phyloP scores from a whole-genome alignment of 441 rosid species.

The Breynia disticha region DNA sequence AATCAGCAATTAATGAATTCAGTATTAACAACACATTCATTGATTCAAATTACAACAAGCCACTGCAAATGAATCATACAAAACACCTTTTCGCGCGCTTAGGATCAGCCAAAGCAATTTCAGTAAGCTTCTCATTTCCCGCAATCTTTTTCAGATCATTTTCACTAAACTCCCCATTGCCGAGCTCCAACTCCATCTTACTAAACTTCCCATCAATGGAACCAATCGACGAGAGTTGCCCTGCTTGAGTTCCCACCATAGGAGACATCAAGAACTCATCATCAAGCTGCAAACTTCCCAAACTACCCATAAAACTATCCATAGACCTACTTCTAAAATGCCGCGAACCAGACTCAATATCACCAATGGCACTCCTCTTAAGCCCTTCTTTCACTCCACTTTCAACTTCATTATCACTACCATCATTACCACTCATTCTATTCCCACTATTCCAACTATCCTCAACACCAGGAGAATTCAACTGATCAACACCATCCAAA shows the following conservation, averaged over 20 bases:
- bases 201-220: constrained; percentile 26
- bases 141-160: constrained; percentile 39
- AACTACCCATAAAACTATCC: constrained; percentile 42
- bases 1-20: background rate
- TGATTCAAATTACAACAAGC: background rate
- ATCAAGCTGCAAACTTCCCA: constrained; percentile 17
- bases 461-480: constrained; percentile 46
- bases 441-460: constrained; percentile 48
- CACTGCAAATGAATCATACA: constrained; percentile 1
- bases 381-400: constrained; percentile 34
- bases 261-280: constrained; percentile 31
- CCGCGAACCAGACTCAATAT: constrained; percentile 29
- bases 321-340: constrained; percentile 48
- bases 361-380: constrained; percentile 41
- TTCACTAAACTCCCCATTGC: constrained; percentile 32
- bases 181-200: constrained; percentile 30
- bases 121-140: constrained; percentile 45
- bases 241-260: constrained; percentile 21
- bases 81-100: constrained; percentile 48
- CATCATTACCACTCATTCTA: constrained; percentile 36
- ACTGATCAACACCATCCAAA: constrained; percentile 40
- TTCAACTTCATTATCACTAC: constrained; percentile 52
- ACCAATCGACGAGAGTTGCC: constrained; percentile 29
- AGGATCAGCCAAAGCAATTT: constrained; percentile 43
- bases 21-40: background rate